Base-by-base conservation (phyloP, 2,329 filamentous ascomycete genomes). In the Aureobasidium sp. region DNA sequence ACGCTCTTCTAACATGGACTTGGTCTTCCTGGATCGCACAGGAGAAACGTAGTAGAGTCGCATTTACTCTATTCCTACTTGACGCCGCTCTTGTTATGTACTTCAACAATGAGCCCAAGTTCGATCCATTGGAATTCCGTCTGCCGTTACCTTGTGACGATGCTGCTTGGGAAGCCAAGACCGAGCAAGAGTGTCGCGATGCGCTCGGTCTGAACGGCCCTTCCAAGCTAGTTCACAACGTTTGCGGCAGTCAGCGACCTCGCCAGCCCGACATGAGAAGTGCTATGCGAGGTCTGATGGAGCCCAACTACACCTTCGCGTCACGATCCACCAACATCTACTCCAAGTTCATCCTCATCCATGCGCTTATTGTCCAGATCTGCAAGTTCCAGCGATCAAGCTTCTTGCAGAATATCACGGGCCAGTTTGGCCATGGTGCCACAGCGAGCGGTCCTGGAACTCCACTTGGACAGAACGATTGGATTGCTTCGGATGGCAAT, bases 61-160 rank as follows among this genome's bases (percentile, higher is more conserved):
- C 89, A 78, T 85, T 85, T 67, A 80, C 84, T 67, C 79, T 89
- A 3, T 85, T 85, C 68, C 74, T 89, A 21, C 77, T 82, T 37
- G 87, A 90, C 68, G 78, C 81, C 16, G 83, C 85, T 11, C 81
- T 87, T 69, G 83, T 83, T 21, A 81, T 91, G 25, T 91, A 86
- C 70, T 91, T 90, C 79, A 90, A 91, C 70, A 75, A 76, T n/a
- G 73, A 79, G 10, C 81, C 86, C 14, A 78, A 83, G 48, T 83
- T 90, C 45, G 83, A 89, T 62, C 75, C 80, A 9, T 78, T 85
- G 37, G 86, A 90, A 66, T 79, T 90, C 55, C 78, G 79, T 34
- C 72, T 90, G 41, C 86, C 87, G n/a, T 75, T 91, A 6, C 88
- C 88, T 9, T 81, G 83, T 14, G 87, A 91, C 67, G 88, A 91